Evolutionary conservation across 148 eudicot genomes (phyloP).

Genomic region (Chenopodium suecicum): DNA sequence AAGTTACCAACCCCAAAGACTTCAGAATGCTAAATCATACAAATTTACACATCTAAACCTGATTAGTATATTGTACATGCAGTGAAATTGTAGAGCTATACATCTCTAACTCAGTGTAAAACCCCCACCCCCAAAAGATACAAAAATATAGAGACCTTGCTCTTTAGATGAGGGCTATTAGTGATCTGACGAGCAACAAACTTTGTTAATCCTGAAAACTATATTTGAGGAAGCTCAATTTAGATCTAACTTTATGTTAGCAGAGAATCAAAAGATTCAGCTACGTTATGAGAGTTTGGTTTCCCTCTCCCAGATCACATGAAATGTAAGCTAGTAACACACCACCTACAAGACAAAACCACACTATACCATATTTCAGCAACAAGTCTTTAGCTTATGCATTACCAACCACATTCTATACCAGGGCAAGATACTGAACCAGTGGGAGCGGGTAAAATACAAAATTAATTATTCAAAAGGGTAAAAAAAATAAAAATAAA

Average conservation of each 20-base stretch:
- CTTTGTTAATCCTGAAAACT: not conserved
- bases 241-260: not conserved
- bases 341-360: no score
- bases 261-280: not conserved
- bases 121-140: not conserved
- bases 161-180: not conserved
- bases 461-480: not conserved
- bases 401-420: no score
- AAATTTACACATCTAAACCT: not conserved
- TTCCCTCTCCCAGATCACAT: no score
- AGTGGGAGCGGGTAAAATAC: no score
- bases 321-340: no score
- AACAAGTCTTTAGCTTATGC: no score
- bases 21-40: not conserved
- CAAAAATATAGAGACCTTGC: not conserved
- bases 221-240: not conserved
- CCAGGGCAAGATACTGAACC: no score
- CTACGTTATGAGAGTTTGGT: not conserved
- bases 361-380: no score
- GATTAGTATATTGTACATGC: not conserved
- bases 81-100: not conserved
- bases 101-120: no score
- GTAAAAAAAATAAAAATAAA: slow-evolving; percentile 31
- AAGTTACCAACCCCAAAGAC: not conserved
- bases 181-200: not conserved